Percentiles rank a stretch among this genome's conserved stretches.
phyloP scores from a whole-genome alignment of 208 protist genomes.

The Leishmania tropica region DNA sequence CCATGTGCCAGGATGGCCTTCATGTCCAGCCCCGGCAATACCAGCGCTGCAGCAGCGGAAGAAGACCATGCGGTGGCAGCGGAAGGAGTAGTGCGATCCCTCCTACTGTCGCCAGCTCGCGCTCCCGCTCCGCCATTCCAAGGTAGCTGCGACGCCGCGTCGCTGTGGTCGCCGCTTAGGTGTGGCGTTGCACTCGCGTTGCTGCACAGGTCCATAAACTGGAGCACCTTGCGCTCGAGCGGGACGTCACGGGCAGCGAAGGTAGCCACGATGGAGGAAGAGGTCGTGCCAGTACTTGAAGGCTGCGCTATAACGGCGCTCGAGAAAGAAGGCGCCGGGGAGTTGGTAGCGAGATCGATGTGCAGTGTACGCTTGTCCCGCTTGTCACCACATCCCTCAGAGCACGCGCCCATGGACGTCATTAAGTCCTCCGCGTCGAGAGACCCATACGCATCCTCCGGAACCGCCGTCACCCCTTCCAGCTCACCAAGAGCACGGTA shows the following conservation, averaged over 20 bases:
- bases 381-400: neutral
- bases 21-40: slow-evolving; percentile 64
- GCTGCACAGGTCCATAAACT: slow-evolving; percentile 20
- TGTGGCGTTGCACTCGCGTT: neutral
- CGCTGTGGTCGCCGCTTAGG: neutral
- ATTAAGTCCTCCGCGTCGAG: slow-evolving; percentile 18
- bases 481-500: neutral
- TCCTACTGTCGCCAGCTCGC: neutral
- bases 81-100: neutral
- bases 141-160: neutral
- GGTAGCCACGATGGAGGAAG: neutral
- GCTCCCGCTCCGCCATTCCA: neutral
- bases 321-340: neutral
- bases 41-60: slow-evolving; percentile 33
- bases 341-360: neutral
- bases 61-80: slow-evolving; percentile 10
- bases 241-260: slow-evolving; percentile 11
- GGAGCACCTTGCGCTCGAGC: slow-evolving; percentile 26
- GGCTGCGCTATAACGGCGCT: neutral
- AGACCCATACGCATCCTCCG: slow-evolving; percentile 20
- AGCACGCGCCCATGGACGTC: slow-evolving; percentile 5
- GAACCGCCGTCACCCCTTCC: neutral
- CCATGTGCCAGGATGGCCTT: slow-evolving; percentile 62
- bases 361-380: neutral
- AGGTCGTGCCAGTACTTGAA: neutral